phyloP scores from a whole-genome alignment of 2,329 filamentous ascomycete genomes.

The Ceratocystis harringtonii region DNA sequence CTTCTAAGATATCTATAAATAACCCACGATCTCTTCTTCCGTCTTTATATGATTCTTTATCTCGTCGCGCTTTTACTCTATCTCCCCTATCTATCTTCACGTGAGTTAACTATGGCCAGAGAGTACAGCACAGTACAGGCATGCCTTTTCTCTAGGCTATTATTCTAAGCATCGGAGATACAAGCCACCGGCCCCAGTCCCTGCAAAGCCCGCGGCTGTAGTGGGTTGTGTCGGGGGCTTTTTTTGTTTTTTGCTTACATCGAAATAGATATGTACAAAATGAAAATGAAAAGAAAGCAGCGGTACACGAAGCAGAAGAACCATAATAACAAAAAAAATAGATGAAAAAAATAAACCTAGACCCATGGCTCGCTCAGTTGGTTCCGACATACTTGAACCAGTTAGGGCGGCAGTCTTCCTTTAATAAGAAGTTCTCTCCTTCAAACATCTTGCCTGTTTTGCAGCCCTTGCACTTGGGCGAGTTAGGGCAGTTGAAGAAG shows the following conservation, averaged over 20 bases:
- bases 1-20: too few species aligned
- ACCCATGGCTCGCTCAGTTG: constrained; percentile 33
- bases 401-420: constrained; percentile 85
- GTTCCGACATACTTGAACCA: constrained; percentile 95
- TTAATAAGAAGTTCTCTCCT: constrained; percentile 68
- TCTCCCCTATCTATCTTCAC: too few species aligned
- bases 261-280: neutral
- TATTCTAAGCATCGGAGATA: too few species aligned
- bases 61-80: too few species aligned
- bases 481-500: constrained; percentile 98
- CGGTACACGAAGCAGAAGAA: neutral
- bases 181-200: too few species aligned
- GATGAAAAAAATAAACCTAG: neutral
- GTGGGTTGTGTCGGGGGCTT: neutral
- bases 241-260: neutral
- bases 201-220: neutral
- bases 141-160: too few species aligned
- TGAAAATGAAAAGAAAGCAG: neutral
- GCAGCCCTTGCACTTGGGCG: constrained; percentile 80
- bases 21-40: too few species aligned
- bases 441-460: constrained; percentile 78
- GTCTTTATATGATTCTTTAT: too few species aligned
- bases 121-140: too few species aligned
- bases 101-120: too few species aligned
- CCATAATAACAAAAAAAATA: neutral